Base-by-base conservation (phyloP, 2,329 filamentous ascomycete genomes). In the Venturia pyrina region DNA sequence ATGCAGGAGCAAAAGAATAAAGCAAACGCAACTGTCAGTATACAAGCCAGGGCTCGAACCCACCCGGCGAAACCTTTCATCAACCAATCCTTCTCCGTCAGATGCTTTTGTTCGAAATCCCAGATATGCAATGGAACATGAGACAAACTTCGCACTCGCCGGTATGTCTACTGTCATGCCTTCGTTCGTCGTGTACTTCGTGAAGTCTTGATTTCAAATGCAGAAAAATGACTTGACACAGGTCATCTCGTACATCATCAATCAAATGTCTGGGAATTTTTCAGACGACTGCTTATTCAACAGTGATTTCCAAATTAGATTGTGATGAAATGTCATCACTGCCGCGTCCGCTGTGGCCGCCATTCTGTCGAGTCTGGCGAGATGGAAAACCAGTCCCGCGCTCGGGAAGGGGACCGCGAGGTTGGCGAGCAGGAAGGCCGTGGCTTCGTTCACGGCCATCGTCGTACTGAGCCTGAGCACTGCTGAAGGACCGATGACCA, bases 241-340 rank as follows among this genome's bases (percentile, higher is more conserved):
- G 17, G 44, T 50, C 62, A 56, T 50, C 43, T 44, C 48, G n/a
- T 57, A 43, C 53, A 24, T 37, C 44, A 48, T 41, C 48, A 24
- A 44, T 24, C 53, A 56, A 50, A 24, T 24, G 62, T 46, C 46
- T 50, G 46, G 43, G 32, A 65, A 32, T 1, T 28, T n/a, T 6
- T 65, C 44, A 32, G 34, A 46, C 53, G 37, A 57, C 46, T 40
- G 40, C 24, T 44, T 57, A 66, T 48, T 66, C 85, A 71, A 87
- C 85, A 71, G 86, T 85, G 73, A 87, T 86, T 74, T 86, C 84
- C 69, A 86, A 81, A 66, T 82, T 82, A 68, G 83, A 84, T 71
- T 81, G 83, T 69, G 83, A 80, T 66, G 84, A 84, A 67, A 87
- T 77, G 73, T 88, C 85, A 70, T 88, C 85, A 74, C 85, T 87